A percentile compares a stretch with the other conserved stretches of the same genome.
Evolutionary conservation across 352 stramenopile genomes (phyloP).

Genomic region (Pythium vanterpoolii): DNA sequence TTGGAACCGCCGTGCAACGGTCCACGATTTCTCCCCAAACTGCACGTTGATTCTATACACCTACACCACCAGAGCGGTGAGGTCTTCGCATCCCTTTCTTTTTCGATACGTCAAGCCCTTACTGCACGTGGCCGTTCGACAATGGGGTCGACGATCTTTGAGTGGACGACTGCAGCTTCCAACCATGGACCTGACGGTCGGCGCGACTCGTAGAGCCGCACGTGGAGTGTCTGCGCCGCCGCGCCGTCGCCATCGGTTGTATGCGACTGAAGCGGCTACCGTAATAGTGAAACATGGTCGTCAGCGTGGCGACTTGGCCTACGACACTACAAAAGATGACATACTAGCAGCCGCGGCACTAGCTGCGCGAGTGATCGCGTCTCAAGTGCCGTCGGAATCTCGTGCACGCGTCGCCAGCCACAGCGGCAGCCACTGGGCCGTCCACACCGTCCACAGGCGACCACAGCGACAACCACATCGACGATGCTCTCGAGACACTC

Average conservation of each 20-base stretch:
- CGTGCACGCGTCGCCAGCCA: slow-evolving; percentile 22
- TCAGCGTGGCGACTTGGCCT: no score
- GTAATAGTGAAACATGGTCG: not conserved
- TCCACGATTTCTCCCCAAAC: slow-evolving; percentile 39
- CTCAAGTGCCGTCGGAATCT: slow-evolving; percentile 7
- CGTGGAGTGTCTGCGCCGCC: slow-evolving; percentile 6
- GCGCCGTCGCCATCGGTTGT: not conserved
- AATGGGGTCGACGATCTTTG: slow-evolving; percentile 35
- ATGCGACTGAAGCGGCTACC: not conserved
- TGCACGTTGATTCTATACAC: slow-evolving; percentile 41
- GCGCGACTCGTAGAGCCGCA: slow-evolving; percentile 27
- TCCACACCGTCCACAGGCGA: slow-evolving; percentile 16
- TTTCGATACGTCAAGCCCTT: not conserved
- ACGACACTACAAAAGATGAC: not conserved
- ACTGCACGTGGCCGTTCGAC: slow-evolving; percentile 44
- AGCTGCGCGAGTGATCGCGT: slow-evolving; percentile 13
- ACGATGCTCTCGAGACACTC: not conserved
- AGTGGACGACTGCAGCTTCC: slow-evolving; percentile 25
- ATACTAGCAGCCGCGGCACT: slow-evolving; percentile 15
- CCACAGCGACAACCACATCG: slow-evolving; percentile 2
- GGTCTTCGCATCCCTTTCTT: not conserved
- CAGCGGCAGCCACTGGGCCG: slow-evolving; percentile 10
- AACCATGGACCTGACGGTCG: slow-evolving; percentile 28
- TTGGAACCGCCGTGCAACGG: slow-evolving; percentile 40
- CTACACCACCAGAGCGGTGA: slow-evolving; percentile 17